A percentile compares a stretch with the other conserved stretches of the same genome.
Evolutionary conservation across 1,284 basidiomycete genomes (phyloP).

Genomic region (Tilletia walkeri): DNA sequence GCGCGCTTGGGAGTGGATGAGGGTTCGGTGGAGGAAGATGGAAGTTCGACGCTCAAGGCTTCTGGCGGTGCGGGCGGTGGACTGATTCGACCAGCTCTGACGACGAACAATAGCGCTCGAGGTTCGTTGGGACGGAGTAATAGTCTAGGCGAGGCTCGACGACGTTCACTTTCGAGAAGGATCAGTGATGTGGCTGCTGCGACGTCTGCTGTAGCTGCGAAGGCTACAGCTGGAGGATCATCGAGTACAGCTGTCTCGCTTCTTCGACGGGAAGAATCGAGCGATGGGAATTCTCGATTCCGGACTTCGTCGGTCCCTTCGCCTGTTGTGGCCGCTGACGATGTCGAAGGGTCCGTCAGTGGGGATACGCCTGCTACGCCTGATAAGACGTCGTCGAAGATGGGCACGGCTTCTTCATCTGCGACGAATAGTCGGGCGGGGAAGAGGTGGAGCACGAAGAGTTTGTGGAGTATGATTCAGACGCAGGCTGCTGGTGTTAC

Average conservation of each 20-base stretch:
- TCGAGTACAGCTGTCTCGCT: not conserved
- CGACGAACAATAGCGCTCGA: not conserved
- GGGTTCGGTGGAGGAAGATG: not conserved
- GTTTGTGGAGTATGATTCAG: conserved; percentile 22
- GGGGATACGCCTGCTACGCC: not conserved
- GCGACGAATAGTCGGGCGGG: not conserved
- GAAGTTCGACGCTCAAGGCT: not conserved
- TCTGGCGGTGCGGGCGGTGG: no score
- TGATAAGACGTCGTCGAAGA: not conserved
- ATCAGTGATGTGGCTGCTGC: not conserved
- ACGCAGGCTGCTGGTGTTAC: conserved; percentile 5
- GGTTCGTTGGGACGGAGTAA: not conserved
- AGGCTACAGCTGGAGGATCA: no score
- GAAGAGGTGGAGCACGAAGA: conserved; percentile 2
- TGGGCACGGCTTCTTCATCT: no score
- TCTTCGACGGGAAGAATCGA: not conserved
- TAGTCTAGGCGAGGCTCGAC: not conserved
- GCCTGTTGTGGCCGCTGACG: not conserved
- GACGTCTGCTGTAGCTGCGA: not conserved
- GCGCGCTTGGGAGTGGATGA: not conserved
- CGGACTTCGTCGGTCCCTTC: not conserved
- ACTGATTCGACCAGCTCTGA: not conserved
- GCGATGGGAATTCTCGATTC: not conserved
- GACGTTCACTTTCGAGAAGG: not conserved
- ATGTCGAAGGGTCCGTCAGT: not conserved